A percentile compares a stretch with the other conserved stretches of the same genome.
Evolutionary conservation across 768 basidiomycete species (phyloP).

Genomic region (Termitomyces sp.): DNA sequence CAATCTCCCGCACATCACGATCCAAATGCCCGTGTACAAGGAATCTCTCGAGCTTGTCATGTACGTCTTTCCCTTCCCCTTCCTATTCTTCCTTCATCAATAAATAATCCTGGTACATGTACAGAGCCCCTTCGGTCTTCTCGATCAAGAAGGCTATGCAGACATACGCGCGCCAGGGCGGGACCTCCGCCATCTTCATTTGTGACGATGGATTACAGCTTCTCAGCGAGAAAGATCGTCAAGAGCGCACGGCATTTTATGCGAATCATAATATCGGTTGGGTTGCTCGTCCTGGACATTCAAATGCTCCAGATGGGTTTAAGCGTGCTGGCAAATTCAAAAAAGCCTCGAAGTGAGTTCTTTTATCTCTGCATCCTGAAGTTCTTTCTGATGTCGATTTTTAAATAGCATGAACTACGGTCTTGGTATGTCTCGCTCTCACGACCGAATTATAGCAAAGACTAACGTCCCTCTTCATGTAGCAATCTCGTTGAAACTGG

Average conservation of each 20-base stretch:
- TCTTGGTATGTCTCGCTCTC: constrained; percentile 25
- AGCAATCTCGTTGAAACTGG: constrained; percentile 59
- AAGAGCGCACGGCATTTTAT: constrained; percentile 72
- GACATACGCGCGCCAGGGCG: constrained; percentile 80
- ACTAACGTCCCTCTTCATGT: constrained; percentile 3
- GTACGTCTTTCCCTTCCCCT: constrained; percentile 33
- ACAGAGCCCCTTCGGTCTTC: constrained; percentile 67
- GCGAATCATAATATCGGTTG: constrained; percentile 74
- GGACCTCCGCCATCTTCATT: constrained; percentile 74
- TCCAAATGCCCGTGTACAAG: constrained; percentile 88
- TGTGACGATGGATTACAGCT: constrained; percentile 84
- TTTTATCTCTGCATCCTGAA: neutral
- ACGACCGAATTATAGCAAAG: neutral
- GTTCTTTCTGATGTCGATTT: neutral
- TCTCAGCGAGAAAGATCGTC: constrained; percentile 56
- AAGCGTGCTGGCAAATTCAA: constrained; percentile 92
- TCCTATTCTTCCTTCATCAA: neutral
- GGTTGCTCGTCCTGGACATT: constrained; percentile 77
- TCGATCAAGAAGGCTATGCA: constrained; percentile 84
- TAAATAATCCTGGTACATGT: constrained; percentile 1
- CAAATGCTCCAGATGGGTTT: constrained; percentile 73
- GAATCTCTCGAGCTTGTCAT: constrained; percentile 73
- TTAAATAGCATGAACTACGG: constrained; percentile 74
- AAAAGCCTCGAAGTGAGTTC: constrained; percentile 59
- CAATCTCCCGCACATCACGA: constrained; percentile 72